Conservation (phyloP, 2,329 filamentous ascomycete genomes). For the Trichoderma breve region DNA sequence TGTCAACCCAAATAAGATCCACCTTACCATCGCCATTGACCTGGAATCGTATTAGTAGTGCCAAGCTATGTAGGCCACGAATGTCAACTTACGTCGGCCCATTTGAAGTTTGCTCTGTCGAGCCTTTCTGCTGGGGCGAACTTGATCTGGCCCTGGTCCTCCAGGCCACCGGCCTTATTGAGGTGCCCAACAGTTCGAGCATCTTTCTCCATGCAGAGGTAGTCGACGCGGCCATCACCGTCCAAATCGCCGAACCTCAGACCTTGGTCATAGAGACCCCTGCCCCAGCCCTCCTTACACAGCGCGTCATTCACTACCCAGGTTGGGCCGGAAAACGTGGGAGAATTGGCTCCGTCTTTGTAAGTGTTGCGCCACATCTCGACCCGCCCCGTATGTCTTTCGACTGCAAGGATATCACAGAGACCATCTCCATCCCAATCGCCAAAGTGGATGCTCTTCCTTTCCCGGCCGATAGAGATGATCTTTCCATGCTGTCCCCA, state of each 20-base stretch:
- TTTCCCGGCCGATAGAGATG: neutral
- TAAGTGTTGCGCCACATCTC: neutral
- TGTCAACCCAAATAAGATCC: neutral
- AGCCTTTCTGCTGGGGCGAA: neutral
- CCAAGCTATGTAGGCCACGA: neutral
- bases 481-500: neutral
- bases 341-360: neutral
- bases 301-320: neutral
- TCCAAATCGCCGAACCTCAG: neutral
- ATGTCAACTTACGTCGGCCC: neutral
- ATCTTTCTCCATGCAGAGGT: neutral
- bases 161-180: neutral
- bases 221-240: neutral
- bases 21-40: neutral
- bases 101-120: neutral
- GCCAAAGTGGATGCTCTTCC: neutral
- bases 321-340: neutral
- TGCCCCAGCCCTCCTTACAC: neutral
- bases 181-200: neutral
- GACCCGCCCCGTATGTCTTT: neutral
- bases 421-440: neutral
- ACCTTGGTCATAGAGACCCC: neutral
- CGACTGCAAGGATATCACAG: neutral
- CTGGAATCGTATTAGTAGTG: neutral
- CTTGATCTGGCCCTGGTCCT: neutral